phyloP scores from a whole-genome alignment of 2,329 filamentous ascomycete genomes.

The Verticillium tricorpus region DNA sequence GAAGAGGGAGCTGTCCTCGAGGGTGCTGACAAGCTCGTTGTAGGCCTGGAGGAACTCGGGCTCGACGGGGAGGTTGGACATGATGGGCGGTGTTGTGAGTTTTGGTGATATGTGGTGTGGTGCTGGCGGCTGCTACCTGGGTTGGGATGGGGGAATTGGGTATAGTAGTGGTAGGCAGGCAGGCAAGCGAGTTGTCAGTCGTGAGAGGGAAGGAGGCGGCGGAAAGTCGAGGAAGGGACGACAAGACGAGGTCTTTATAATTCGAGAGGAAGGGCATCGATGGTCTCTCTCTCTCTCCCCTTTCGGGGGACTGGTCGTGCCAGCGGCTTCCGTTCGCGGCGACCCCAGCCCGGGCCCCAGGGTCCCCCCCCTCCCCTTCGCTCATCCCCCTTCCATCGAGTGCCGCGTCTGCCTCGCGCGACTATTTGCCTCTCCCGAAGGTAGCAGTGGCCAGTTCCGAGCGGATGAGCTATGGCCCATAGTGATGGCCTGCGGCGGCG shows the following conservation, averaged over 20 bases:
- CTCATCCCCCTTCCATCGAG: background rate
- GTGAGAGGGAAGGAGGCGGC: background rate
- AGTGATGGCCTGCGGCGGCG: background rate
- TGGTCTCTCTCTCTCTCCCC: background rate
- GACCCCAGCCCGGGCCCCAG: background rate
- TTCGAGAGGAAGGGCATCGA: background rate
- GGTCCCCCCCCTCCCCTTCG: background rate
- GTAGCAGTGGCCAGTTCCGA: background rate
- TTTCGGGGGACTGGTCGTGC: background rate
- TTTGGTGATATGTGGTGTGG: background rate
- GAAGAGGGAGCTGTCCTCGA: conserved; percentile 92
- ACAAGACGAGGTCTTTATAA: background rate
- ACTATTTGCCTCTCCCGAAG: background rate
- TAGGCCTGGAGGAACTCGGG: conserved; percentile 99
- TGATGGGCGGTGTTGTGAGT: conserved; percentile 31
- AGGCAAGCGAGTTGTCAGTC: background rate
- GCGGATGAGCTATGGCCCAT: background rate
- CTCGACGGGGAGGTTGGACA: conserved; percentile 83
- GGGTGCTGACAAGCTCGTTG: conserved; percentile 91
- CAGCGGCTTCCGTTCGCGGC: background rate
- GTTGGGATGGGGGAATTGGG: background rate
- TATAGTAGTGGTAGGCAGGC: background rate
- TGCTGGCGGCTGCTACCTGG: background rate
- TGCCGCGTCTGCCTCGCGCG: background rate
- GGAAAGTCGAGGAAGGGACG: background rate